Evolutionary conservation across 2,329 filamentous ascomycete genomes (phyloP), one percentile per base, ranked within the genome.

Genomic region (Pestalotiopsis sp.): DNA sequence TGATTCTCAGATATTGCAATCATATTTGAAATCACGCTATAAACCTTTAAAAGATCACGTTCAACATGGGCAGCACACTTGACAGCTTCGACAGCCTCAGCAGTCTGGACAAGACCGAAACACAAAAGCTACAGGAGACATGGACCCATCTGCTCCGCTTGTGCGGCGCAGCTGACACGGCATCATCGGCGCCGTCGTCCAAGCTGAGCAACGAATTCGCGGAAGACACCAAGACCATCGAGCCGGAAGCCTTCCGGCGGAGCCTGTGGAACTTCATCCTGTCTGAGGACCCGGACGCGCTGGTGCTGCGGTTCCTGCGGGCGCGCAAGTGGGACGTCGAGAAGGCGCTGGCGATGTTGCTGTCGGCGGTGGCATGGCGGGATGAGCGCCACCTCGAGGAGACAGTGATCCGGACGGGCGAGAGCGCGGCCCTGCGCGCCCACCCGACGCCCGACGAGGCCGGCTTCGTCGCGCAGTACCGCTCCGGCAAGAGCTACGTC

Each of bases 171-270:
- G 20, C 27, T 25, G 31, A 57, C 11, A 17, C 49, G n/a, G 20
- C 17, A 12, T 27, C 62, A 39, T 14, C 55, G 23, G 27, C 55
- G 17, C 25, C 52, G 23, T 36, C 64, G 5, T 25, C 69, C 90
- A 92, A 80, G 92, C 92, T 79, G 89, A 90, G 76, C 89, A 89
- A 55, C 88, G 90, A 77, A 86, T 68, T 69, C 59, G 64, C 66
- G 60, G 66, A 68, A 31, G 63, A 68, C 64, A 62, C 71, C 5
- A 64, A 64, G 60, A 64, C 65, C 59, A 63, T 68, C 31, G 62
- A 71, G 3, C 66, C 72, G 14, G 64, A 60, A 57, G 38, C 23
- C 11, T 64, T 71, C 31, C 64, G 59, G 78, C 81, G 72, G 72
- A 57, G 61, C 72, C 72, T 73, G 65, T 75, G 57, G 78, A 75